Conservation (phyloP, 2,329 filamentous ascomycete species). For the Diaporthe helianthi region DNA sequence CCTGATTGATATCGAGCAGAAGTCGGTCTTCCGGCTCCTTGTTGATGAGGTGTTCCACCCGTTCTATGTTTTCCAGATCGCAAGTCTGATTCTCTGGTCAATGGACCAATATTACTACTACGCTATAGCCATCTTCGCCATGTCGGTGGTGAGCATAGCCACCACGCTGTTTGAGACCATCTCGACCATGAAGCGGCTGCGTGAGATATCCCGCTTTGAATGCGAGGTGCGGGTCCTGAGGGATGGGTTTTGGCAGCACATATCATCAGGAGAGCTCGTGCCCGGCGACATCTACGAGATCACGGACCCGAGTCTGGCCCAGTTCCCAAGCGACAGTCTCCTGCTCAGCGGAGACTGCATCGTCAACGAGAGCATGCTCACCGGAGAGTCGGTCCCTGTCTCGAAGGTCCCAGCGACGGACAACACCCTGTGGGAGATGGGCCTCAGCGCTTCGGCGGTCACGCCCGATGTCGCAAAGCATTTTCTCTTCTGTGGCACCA, state of each 20-base stretch:
- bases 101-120: slow-evolving; percentile 98
- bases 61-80: slow-evolving; percentile 98
- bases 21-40: slow-evolving; percentile 80
- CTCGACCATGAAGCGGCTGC: slow-evolving; percentile 87
- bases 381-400: slow-evolving; percentile 94
- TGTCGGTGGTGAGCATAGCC: slow-evolving; percentile 90
- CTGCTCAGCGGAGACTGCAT: slow-evolving; percentile 94
- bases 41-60: slow-evolving; percentile 96
- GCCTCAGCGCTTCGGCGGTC: slow-evolving; percentile 82
- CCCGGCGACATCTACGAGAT: slow-evolving; percentile 97
- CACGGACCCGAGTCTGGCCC: slow-evolving; percentile 86
- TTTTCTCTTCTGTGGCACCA: slow-evolving; percentile 94
- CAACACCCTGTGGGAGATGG: slow-evolving; percentile 76
- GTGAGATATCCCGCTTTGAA: slow-evolving; percentile 92
- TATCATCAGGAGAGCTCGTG: slow-evolving; percentile 86
- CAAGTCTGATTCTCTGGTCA: slow-evolving; percentile 93
- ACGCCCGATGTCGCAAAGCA: slow-evolving; percentile 84
- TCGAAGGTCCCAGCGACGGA: slow-evolving; percentile 88
- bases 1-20: slow-evolving; percentile 91
- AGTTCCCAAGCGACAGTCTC: slow-evolving; percentile 92
- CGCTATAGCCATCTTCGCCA: slow-evolving; percentile 90
- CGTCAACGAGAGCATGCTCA: slow-evolving; percentile 99
- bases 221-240: slow-evolving; percentile 93
- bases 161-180: slow-evolving; percentile 90
- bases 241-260: slow-evolving; percentile 93